Evolutionary conservation across 169 alveolate genomes (phyloP).

Genomic region (Plasmodium sp.): DNA sequence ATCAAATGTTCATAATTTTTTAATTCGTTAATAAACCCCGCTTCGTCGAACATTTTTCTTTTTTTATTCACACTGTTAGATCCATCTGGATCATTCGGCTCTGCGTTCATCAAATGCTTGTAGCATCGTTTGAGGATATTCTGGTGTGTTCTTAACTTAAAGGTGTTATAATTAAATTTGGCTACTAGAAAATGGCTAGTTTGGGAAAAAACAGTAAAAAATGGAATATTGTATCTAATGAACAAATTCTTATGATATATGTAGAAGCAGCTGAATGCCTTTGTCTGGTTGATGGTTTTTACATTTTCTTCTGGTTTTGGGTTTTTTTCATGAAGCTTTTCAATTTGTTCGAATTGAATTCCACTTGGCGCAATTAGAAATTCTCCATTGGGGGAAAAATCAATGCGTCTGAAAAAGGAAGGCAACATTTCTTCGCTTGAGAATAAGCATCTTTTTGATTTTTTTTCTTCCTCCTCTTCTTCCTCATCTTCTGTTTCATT

Average conservation of each 20-base stretch:
- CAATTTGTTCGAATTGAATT: slow-evolving; percentile 78
- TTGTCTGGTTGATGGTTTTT: slow-evolving; percentile 33
- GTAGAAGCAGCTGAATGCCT: slow-evolving; percentile 72
- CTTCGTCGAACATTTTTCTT: slow-evolving; percentile 53
- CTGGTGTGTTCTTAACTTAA: slow-evolving; percentile 47
- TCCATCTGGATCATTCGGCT: background rate
- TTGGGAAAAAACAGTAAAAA: slow-evolving; percentile 69
- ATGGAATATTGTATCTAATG: slow-evolving; percentile 64
- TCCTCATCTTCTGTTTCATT: slow-evolving; percentile 1
- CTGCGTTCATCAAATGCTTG: slow-evolving; percentile 13
- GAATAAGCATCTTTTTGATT: slow-evolving; percentile 80
- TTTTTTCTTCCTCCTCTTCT: slow-evolving; percentile 73
- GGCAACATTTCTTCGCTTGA: slow-evolving; percentile 89
- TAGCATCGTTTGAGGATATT: slow-evolving; percentile 65
- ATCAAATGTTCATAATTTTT: slow-evolving; percentile 28
- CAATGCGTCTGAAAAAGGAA: slow-evolving; percentile 90
- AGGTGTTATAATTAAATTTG: slow-evolving; percentile 60
- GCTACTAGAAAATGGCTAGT: slow-evolving; percentile 75
- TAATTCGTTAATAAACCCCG: slow-evolving; percentile 13
- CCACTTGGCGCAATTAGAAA: slow-evolving; percentile 92
- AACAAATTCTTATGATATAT: slow-evolving; percentile 71
- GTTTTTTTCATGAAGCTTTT: slow-evolving; percentile 41
- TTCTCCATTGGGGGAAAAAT: slow-evolving; percentile 93
- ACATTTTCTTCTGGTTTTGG: slow-evolving; percentile 39
- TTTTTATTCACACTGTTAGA: slow-evolving; percentile 11